phyloP scores from a whole-genome alignment of 1,284 basidiomycete genomes.

The Rhodotorula sp. region DNA sequence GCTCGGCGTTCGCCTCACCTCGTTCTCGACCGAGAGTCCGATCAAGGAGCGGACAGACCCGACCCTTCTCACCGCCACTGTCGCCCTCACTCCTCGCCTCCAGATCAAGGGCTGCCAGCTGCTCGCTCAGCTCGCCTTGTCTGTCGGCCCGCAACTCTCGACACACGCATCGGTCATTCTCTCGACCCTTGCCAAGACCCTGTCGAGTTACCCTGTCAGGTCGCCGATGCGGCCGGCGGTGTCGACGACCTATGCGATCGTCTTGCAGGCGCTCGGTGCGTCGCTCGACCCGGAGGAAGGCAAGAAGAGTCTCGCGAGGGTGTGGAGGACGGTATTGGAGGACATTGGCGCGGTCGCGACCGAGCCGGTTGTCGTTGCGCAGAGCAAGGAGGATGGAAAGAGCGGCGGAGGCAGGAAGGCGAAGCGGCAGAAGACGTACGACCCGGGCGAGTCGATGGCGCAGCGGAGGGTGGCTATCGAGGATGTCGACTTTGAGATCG shows the following conservation, averaged over 20 bases:
- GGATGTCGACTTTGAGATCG: constrained; percentile 29
- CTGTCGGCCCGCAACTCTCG: constrained; percentile 6
- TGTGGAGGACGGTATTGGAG: constrained; percentile 36
- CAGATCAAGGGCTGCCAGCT: constrained; percentile 30
- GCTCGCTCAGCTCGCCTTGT: constrained; percentile 25
- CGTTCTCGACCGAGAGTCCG: constrained; percentile 17
- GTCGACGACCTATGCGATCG: constrained; percentile 20
- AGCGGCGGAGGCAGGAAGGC: constrained; percentile 17
- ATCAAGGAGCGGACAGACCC: constrained; percentile 33
- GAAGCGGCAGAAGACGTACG: constrained; percentile 32
- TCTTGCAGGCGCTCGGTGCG: constrained; percentile 22
- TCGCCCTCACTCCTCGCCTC: constrained; percentile 19
- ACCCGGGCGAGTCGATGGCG: constrained; percentile 35
- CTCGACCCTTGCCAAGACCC: constrained; percentile 14
- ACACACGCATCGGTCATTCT: constrained; percentile 8
- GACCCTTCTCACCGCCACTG: background rate
- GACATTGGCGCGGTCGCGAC: constrained; percentile 35
- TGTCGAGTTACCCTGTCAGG: constrained; percentile 13
- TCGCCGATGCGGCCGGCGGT: constrained; percentile 36
- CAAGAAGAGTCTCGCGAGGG: constrained; percentile 30
- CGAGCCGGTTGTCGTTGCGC: constrained; percentile 22
- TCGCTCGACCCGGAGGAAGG: constrained; percentile 36
- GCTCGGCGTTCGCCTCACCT: constrained; percentile 23
- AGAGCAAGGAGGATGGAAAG: background rate
- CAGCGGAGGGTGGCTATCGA: constrained; percentile 16